Evolutionary conservation across 2,329 filamentous ascomycete species (phyloP), one percentile per base, ranked within the genome.

Genomic region (Cytospora piceae): DNA sequence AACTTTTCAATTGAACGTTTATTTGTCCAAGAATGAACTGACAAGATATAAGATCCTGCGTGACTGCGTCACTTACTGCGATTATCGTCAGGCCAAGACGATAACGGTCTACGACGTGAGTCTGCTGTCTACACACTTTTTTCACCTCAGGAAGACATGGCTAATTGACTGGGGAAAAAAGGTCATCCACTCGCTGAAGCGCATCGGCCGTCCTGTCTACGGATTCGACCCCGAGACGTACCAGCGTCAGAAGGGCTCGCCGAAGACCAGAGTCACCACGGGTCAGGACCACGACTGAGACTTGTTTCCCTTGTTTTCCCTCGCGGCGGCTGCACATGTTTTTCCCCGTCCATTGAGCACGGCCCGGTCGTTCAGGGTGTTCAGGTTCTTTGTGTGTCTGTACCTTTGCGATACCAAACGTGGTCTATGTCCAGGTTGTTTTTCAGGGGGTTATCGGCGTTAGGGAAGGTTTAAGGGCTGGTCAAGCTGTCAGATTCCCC

Each of bases 31-130:
- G n/a, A 4, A 15, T 42, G 54, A 7, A 56, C 61, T 73, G 15
- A 74, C 58, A 22, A 54, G 20, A 14, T 1, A 29, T 3, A 61
- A 88, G 87, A 82, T 90, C 1, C 71, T 90, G 0, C 69, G 70
- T 0, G 80, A 85, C 51, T 83, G 81, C 7, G 78, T 83, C 0
- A 74, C 76, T 0, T 87, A 84, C 29, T 77, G 81, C 0, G 87
- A 90, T 12, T 78, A 90, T 58, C 73, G 82, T 0, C 75, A 79
- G 0, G 77, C 83, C 0, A 90, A 90, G 75, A 92, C 89, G 0
- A 80, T 91, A 0, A 90, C 86, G 0, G 79, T 86, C 0, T 75
- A 79, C 0, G 89, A 92, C 69, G 89, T 90, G 72, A 73, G 82
- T 77, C 15, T 17, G 20, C 31, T 56, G 11, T n/a, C 39, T 20